phyloP scores from a whole-genome alignment of 306 rosid genomes.

The Rosa persica region DNA sequence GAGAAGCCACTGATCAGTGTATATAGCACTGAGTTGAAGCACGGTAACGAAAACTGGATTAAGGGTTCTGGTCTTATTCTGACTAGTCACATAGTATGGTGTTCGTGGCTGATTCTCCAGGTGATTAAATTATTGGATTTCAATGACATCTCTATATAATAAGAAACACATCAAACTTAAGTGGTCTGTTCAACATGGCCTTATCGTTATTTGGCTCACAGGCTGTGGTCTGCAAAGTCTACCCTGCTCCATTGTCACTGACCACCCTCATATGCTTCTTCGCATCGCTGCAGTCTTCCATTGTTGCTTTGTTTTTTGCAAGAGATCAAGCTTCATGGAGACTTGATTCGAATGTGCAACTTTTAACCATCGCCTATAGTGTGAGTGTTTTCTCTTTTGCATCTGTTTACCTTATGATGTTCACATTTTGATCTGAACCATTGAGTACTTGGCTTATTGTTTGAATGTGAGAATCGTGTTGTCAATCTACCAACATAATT shows the following conservation, averaged over 20 bases:
- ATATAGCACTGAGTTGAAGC: neutral
- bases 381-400: slow-evolving; percentile 22
- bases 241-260: slow-evolving; percentile 30
- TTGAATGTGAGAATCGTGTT: neutral
- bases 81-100: slow-evolving; percentile 26
- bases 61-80: slow-evolving; percentile 45
- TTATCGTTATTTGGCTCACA: neutral
- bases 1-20: slow-evolving; percentile 28
- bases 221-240: slow-evolving; percentile 31
- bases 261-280: slow-evolving; percentile 37
- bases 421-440: neutral
- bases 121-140: slow-evolving; percentile 13
- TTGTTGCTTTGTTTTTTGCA: slow-evolving; percentile 32
- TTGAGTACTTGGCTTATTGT: neutral
- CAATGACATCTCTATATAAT: neutral
- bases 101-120: slow-evolving; percentile 46
- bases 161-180: neutral
- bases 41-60: slow-evolving; percentile 30
- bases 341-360: slow-evolving; percentile 37
- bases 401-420: too few relatives aligned
- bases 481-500: neutral
- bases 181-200: neutral
- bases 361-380: slow-evolving; percentile 34
- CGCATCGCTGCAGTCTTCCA: slow-evolving; percentile 33
- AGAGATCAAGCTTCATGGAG: slow-evolving; percentile 31